Evolutionary conservation across 2,329 filamentous ascomycete genomes (phyloP).

Genomic region (Talaromyces sp.): DNA sequence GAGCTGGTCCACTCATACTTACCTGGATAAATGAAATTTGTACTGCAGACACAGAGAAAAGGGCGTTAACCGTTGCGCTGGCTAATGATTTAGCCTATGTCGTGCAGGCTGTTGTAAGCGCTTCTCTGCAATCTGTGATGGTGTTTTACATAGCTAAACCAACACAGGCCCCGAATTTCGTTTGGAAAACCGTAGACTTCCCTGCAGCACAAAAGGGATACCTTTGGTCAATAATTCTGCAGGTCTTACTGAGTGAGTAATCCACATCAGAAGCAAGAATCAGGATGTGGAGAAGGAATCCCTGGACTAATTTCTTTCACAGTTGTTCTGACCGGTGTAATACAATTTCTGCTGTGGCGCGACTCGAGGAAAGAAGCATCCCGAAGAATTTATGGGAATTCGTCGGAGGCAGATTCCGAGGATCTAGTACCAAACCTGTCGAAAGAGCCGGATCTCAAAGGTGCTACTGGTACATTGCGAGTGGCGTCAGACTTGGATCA

Average conservation of each 20-base stretch:
- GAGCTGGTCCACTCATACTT: slow-evolving; percentile 39
- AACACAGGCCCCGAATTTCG: slow-evolving; percentile 36
- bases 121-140: no score
- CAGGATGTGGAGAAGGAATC: not conserved
- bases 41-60: slow-evolving; percentile 31
- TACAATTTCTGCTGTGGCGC: slow-evolving; percentile 30
- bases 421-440: not conserved
- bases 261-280: not conserved
- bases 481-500: not conserved
- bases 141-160: not conserved
- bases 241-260: slow-evolving; percentile 34
- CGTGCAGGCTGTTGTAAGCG: slow-evolving; percentile 30
- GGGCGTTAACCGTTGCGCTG: slow-evolving; percentile 31
- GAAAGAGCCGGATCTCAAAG: not conserved
- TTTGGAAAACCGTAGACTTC: slow-evolving; percentile 44
- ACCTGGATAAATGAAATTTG: slow-evolving; percentile 39
- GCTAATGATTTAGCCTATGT: slow-evolving; percentile 36
- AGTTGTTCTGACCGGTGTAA: slow-evolving; percentile 28
- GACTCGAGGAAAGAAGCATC: not conserved
- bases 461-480: not conserved
- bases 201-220: slow-evolving; percentile 39
- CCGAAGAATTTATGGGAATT: not conserved
- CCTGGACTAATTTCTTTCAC: not conserved
- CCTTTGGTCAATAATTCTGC: slow-evolving; percentile 35
- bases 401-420: not conserved